phyloP scores from a whole-genome alignment of 768 basidiomycete genomes.

The button mushroom (Agaricus bisporus) region DNA sequence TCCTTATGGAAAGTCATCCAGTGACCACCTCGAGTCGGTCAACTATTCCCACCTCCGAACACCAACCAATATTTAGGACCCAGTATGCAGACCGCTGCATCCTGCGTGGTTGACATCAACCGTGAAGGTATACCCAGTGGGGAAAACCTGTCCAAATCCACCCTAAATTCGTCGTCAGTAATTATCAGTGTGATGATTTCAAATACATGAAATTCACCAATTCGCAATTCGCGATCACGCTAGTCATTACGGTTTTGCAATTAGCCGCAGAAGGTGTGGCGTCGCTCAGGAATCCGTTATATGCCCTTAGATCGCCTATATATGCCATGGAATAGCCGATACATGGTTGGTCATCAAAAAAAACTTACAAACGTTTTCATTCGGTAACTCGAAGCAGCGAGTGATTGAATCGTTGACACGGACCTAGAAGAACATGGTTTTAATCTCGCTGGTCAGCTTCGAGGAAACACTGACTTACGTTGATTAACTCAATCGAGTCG shows the following conservation, averaged over 20 bases:
- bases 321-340: neutral
- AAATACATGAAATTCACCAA: neutral
- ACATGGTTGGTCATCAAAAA: neutral
- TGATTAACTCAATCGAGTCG: neutral
- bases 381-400: constrained; percentile 2
- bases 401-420: neutral
- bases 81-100: neutral
- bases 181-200: neutral
- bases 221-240: neutral
- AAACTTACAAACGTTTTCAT: neutral
- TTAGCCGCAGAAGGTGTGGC: neutral
- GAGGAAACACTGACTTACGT: neutral
- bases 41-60: too few relatives aligned
- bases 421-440: neutral
- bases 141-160: neutral
- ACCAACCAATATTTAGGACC: neutral
- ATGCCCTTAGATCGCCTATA: neutral
- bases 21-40: too few relatives aligned
- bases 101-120: neutral
- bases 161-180: neutral
- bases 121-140: neutral
- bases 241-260: neutral
- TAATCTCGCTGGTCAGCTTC: neutral
- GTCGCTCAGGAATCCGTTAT: neutral
- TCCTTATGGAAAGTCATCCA: too few relatives aligned